phyloP scores from a whole-genome alignment of 2,329 filamentous ascomycete species.

The Clarireedia monteithiana region DNA sequence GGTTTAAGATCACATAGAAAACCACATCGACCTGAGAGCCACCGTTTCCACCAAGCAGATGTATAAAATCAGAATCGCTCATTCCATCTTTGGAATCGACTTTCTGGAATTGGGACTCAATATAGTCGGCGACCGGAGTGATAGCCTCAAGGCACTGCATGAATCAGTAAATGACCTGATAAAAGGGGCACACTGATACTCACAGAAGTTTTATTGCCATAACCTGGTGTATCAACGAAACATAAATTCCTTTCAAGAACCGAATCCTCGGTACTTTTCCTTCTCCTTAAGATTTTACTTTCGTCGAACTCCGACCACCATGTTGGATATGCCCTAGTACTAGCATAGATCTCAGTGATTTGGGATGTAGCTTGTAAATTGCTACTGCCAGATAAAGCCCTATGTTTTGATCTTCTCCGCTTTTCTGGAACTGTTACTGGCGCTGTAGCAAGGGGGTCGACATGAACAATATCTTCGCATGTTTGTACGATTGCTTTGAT shows the following conservation, averaged over 20 bases:
- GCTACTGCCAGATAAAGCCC: constrained; percentile 18
- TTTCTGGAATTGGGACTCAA: constrained; percentile 61
- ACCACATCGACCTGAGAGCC: constrained; percentile 79
- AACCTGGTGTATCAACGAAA: constrained; percentile 79
- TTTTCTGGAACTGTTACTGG: constrained; percentile 23
- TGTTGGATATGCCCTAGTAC: constrained; percentile 74
- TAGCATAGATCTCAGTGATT: constrained; percentile 66
- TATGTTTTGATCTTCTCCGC: constrained; percentile 22
- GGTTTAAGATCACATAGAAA: constrained; percentile 69
- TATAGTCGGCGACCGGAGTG: constrained; percentile 58
- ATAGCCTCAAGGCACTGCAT: constrained; percentile 46
- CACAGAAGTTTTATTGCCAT: constrained; percentile 46
- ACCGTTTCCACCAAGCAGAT: constrained; percentile 71
- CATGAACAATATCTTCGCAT: constrained; percentile 89
- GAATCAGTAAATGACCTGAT: constrained; percentile 18
- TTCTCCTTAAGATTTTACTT: constrained; percentile 48
- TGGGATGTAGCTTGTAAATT: constrained; percentile 30
- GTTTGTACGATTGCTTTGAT: constrained; percentile 80
- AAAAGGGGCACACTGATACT: constrained; percentile 24
- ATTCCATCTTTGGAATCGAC: constrained; percentile 54
- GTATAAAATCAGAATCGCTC: constrained; percentile 66
- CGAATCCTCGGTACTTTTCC: constrained; percentile 66
- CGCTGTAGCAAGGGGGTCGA: constrained; percentile 49
- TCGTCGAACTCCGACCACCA: constrained; percentile 84
- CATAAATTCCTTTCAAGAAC: constrained; percentile 87